Evolutionary conservation across 2,329 filamentous ascomycete species (phyloP), one percentile per base, ranked within the genome.

Genomic region (Aspergillus fumigatiaffinis): DNA sequence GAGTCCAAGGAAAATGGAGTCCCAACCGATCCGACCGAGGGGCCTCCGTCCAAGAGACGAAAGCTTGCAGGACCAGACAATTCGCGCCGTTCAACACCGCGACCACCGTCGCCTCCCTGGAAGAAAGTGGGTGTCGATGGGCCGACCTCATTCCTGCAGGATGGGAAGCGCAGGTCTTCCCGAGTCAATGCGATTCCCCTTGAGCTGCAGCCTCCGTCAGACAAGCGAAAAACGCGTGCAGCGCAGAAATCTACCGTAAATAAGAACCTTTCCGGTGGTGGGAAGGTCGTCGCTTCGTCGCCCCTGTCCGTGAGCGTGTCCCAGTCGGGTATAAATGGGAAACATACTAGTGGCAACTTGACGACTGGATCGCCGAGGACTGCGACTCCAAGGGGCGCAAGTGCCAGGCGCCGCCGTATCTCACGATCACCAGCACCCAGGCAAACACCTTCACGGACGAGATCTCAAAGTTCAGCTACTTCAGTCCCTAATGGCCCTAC

Each of bases 101-200:
- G 77, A 50, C 71, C 73, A 49, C 64, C 72, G 44, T 97, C 93
- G 61, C 94, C 94, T 63, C 94, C 94, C 23, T 99, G 94, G 94
- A 97, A 94, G 79, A 90, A 86, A 68, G 84, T 90, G 61, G 84
- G 84, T 58, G 91, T 89, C 44, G 90, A 96, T 28, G 94, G 94
- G 0, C 94, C 94, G 23, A 94, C 93, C 3, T 89, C 90, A 0
- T 92, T 95, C 71, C 84, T 89, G 49, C 79, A 82, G 59, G 80
- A 84, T 70, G 85, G 85, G 42, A 80, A 80, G 63, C 78, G 85
- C 58, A 85, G 84, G 71, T 87, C 85, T 48, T 82, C 84, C 51
- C 78, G 85, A 64, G 82, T 83, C 53, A 77, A 76, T 62, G 60
- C 63, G 54, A 68, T 82, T 21, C 80, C 82, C 14, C 61, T 78